These are phyloP conservation scores for Cyberlindnera amylophila DNA, from an alignment of 805 yeast genomes.

Conservation along the genomic window DNA sequence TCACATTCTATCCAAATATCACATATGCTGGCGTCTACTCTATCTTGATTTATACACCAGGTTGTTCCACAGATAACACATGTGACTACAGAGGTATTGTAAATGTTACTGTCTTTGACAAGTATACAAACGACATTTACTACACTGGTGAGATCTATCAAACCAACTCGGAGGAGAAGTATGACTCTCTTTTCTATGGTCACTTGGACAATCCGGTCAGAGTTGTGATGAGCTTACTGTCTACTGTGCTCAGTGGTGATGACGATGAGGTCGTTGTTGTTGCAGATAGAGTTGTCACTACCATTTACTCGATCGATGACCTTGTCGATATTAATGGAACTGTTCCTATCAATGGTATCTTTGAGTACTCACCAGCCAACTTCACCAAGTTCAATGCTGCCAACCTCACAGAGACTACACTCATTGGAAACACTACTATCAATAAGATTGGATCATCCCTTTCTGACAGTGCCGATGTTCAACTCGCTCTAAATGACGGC, in stretches of 20 bases:
- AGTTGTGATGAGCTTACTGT: slow-evolving; percentile 38
- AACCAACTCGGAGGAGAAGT: slow-evolving; percentile 75
- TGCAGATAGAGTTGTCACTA: slow-evolving; percentile 61
- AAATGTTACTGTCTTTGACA: slow-evolving; percentile 62
- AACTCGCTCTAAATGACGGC: slow-evolving; percentile 30
- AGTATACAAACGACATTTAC: slow-evolving; percentile 34
- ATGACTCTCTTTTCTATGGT: slow-evolving; percentile 75
- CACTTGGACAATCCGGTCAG: slow-evolving; percentile 48
- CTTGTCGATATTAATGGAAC: slow-evolving; percentile 32
- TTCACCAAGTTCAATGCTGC: slow-evolving; percentile 41
- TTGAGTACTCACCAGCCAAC: slow-evolving; percentile 75
- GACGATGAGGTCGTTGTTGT: slow-evolving; percentile 48
- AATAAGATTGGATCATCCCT: slow-evolving; percentile 30
- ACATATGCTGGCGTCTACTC: slow-evolving; percentile 72
- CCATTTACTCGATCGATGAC: slow-evolving; percentile 43
- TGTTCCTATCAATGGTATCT: slow-evolving; percentile 64
- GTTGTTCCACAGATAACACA: slow-evolving; percentile 65
- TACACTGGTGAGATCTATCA: slow-evolving; percentile 58
- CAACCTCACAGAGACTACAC: slow-evolving; percentile 20
- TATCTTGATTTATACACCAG: slow-evolving; percentile 78
- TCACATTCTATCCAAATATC: slow-evolving; percentile 63
- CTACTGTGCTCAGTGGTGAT: slow-evolving; percentile 27
- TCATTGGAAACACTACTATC: slow-evolving; percentile 47
- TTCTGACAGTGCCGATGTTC: slow-evolving; percentile 39
- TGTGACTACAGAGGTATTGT: slow-evolving; percentile 73